Evolutionary conservation across 1,284 basidiomycete genomes (phyloP).

Genomic region (Inonotus hispidus): DNA sequence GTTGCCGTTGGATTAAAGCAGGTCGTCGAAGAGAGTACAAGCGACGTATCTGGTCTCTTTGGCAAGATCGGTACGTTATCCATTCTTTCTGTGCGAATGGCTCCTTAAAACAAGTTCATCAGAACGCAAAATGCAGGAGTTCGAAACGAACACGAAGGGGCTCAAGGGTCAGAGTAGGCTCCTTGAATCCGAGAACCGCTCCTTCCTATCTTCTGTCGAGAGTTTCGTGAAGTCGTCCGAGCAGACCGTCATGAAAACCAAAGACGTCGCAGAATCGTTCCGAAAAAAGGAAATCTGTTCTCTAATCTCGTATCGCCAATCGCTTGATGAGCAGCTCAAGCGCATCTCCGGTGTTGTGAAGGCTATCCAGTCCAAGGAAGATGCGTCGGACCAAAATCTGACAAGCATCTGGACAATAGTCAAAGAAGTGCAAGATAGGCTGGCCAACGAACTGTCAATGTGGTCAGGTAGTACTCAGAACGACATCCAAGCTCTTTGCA

Average conservation of each 20-base stretch:
- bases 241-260: slow-evolving; percentile 49
- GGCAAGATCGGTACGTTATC: slow-evolving; percentile 70
- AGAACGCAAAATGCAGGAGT: slow-evolving; percentile 74
- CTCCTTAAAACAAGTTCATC: slow-evolving; percentile 18
- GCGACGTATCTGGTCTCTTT: slow-evolving; percentile 71
- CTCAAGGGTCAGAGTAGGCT: slow-evolving; percentile 59
- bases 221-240: slow-evolving; percentile 57
- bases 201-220: slow-evolving; percentile 54
- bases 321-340: slow-evolving; percentile 58
- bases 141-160: slow-evolving; percentile 61
- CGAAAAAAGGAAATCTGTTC: slow-evolving; percentile 43
- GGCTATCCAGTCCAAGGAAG: slow-evolving; percentile 39
- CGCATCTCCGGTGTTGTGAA: slow-evolving; percentile 52
- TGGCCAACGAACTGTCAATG: slow-evolving; percentile 45
- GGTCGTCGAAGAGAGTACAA: slow-evolving; percentile 62
- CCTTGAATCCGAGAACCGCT: slow-evolving; percentile 45
- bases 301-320: slow-evolving; percentile 44
- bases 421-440: slow-evolving; percentile 48
- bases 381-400: slow-evolving; percentile 15
- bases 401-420: slow-evolving; percentile 34
- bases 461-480: slow-evolving; percentile 51
- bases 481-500: slow-evolving; percentile 43
- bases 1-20: slow-evolving; percentile 68
- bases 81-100: neutral
- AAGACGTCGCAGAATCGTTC: slow-evolving; percentile 51